Evolutionary conservation across 805 yeast genomes (phyloP), one percentile per base, ranked within the genome.

Genomic region (Candida dajiaensis): DNA sequence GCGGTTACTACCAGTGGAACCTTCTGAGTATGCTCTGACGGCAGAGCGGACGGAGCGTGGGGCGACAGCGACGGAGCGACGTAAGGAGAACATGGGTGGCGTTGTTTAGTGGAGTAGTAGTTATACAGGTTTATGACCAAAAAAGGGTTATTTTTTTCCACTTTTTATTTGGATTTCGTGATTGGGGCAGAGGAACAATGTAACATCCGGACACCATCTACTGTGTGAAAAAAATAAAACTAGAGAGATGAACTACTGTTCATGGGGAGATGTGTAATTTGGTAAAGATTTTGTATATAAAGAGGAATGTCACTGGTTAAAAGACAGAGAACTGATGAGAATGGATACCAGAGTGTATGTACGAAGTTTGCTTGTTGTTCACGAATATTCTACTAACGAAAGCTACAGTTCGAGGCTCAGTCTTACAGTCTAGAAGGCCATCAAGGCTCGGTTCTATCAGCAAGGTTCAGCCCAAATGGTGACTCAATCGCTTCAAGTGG

Each of bases 1-100:
- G 59, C 85, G 77, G 50, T 77, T 72, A 38, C 81, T 68, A 52
- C 85, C 85, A 43, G 82, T 73, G 55, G 82, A 73, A 46, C 85
- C 85, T 56, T 76, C 88, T 47, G 79, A 53, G 59, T 67, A 64
- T 44, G 56, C 42, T 59, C 73, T 63, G 51, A 49, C 49, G 31
- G 49, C 48, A 33, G 43, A 19, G 45, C 50, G 50, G 45, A 45
- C 19, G 35, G 61, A 47, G 40, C 58, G 59, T 49, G 61, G 18
- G 40, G 71, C 51, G 42, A 65, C 54, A 46, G 65, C 46, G 20
- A 44, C 19, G 45, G 68, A 68, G 62, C 73, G 71, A 62, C 73
- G 72, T 48, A 71, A 57, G 35, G 58, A 53, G 36, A 58, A 49
- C 50, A 39, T 41, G 38, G 31, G 20, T 36, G 28, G 36, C 18